phyloP scores from a whole-genome alignment of 352 stramenopile genomes.

The Phytophthora palmivora region DNA sequence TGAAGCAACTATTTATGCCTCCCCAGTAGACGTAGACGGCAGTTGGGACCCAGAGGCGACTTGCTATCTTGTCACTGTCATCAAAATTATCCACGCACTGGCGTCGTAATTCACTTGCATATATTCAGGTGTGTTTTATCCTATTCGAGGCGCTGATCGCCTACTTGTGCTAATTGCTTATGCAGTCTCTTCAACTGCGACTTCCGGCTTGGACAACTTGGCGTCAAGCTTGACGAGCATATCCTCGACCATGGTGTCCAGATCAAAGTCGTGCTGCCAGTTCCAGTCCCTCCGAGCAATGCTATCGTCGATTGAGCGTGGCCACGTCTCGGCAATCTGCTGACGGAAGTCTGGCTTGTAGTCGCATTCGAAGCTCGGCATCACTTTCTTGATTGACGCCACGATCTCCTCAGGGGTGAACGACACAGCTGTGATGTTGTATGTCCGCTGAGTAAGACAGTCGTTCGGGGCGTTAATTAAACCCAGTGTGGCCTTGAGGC shows the following conservation, averaged over 20 bases:
- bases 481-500: conserved; percentile 85
- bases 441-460: conserved; percentile 84
- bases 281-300: conserved; percentile 86
- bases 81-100: no score
- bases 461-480: conserved; percentile 79
- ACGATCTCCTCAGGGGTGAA: conserved; percentile 91
- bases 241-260: conserved; percentile 90
- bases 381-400: conserved; percentile 84
- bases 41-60: no score
- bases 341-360: conserved; percentile 93
- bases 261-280: conserved; percentile 91
- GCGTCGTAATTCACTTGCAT: no score
- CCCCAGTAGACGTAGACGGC: no score
- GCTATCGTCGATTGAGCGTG: conserved; percentile 85
- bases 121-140: no score
- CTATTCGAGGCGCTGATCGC: no score
- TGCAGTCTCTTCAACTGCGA: no score
- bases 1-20: no score
- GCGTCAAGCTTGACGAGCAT: conserved; percentile 85
- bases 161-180: no score
- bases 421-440: conserved; percentile 92
- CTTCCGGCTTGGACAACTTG: no score
- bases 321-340: conserved; percentile 93
- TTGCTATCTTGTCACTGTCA: no score
- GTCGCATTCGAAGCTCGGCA: conserved; percentile 88